These are phyloP conservation scores for Dictyophora rubrovolvata DNA, from an alignment of 768 basidiomycete genomes.

Conservation along the genomic window DNA sequence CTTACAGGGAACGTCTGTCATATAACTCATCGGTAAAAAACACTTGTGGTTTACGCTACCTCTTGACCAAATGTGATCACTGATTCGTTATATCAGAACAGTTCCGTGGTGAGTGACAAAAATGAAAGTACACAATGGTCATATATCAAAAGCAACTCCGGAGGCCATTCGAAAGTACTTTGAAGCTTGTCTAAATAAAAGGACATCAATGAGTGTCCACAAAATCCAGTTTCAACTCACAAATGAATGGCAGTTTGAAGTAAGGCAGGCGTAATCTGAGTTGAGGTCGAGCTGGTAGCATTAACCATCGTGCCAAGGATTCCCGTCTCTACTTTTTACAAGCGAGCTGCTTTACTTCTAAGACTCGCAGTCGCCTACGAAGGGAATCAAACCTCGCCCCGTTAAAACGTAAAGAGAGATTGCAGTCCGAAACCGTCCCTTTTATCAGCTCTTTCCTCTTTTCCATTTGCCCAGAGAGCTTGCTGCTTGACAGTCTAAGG, in stretches of 20 bases:
- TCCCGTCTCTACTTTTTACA: neutral
- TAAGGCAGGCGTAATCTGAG: neutral
- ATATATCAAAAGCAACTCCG: neutral
- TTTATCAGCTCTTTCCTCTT: no score
- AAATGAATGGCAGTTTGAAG: neutral
- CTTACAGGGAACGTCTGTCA: neutral
- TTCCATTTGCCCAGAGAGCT: no score
- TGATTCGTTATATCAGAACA: neutral
- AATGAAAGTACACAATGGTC: conserved; percentile 1
- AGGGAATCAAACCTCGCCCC: no score
- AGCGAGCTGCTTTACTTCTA: no score
- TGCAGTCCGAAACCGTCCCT: no score
- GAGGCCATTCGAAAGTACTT: conserved; percentile 3
- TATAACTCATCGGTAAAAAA: neutral
- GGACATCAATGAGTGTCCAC: no score
- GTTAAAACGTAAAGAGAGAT: no score
- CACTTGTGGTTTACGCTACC: neutral
- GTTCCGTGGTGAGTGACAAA: neutral
- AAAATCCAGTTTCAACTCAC: neutral
- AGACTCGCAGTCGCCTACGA: no score
- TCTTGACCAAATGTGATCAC: neutral
- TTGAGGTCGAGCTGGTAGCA: neutral
- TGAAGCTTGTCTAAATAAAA: neutral
- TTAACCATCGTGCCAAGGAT: neutral
- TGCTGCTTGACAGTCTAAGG: no score